Percentiles rank a stretch among this genome's conserved stretches.
Evolutionary conservation across 31 red algal species (phyloP).

Genomic region (Bonnemaisonia californica): DNA sequence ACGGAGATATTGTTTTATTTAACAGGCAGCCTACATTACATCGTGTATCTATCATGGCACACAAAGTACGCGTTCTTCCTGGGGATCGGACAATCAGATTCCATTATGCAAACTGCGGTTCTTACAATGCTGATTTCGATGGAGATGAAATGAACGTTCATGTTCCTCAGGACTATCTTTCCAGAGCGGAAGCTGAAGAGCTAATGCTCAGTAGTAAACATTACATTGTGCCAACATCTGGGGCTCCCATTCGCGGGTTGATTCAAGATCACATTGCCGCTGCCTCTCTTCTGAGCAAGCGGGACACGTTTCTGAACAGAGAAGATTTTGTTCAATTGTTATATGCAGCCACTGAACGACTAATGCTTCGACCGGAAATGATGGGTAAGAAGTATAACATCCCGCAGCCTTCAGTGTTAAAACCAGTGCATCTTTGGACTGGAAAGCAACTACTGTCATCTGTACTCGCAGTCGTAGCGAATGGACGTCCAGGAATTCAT

Average conservation of each 20-base stretch:
- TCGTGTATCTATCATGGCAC: conserved; percentile 91
- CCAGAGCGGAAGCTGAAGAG: conserved; percentile 79
- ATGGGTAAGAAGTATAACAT: conserved; percentile 25
- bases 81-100: conserved; percentile 91
- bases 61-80: conserved; percentile 86
- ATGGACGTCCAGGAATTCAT: conserved; percentile 51
- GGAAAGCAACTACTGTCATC: conserved; percentile 95
- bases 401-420: conserved; percentile 68
- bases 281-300: conserved; percentile 82
- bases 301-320: conserved; percentile 76
- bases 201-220: conserved; percentile 78
- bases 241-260: conserved; percentile 86
- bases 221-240: conserved; percentile 95
- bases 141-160: conserved; percentile 99
- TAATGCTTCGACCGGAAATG: conserved; percentile 51
- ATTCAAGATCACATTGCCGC: conserved; percentile 97
- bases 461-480: conserved; percentile 63
- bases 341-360: conserved; percentile 77
- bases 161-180: conserved; percentile 90
- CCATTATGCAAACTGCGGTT: conserved; percentile 98
- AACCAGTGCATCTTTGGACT: conserved; percentile 81
- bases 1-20: conserved; percentile 94
- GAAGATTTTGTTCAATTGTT: conserved; percentile 76
- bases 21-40: conserved; percentile 96
- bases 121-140: conserved; percentile 99